Evolutionary conservation across 148 eudicot genomes (phyloP), one percentile per base, ranked within the genome.

Genomic region (Camellia lanceoleosa): DNA sequence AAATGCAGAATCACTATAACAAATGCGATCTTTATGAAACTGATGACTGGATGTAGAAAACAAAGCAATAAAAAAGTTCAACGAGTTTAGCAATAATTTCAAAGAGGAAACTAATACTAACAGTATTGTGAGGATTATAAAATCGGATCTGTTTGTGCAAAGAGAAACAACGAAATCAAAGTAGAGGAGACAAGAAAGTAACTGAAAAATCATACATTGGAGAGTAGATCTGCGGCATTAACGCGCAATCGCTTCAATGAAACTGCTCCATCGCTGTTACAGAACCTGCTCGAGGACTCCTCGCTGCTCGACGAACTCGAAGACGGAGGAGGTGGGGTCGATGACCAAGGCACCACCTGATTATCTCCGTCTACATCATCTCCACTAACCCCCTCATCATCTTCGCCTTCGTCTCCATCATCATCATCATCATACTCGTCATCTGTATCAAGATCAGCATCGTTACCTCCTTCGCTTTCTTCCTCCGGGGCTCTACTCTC

Each of bases 301-400:
- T 70, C 80, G 54, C 80, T 79, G 69, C 78, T 71, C 3, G 87
- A 86, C n/a, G 73, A 75, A 73, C 83, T 82, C 18, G 72, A 80
- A 15, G 77, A 66, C 73, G 82, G 82, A 43, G 83, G 85, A 2
- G 85, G 84, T 19, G 89, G 66, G 72, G 86, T 61, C 3, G 82
- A 75, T 4, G 88, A 85, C 89, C 82, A 83, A 69, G 91, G 89
- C 60, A 89, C 91, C 4, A 89, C 89, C 84, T 87, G 89, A 83
- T 73, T 85, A 38, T 87, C 91, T 51, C 79, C 86, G 0, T 49
- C 80, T n/a, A 73, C 86, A 42, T 71, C 83, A 11, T 78, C 78
- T 7, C 12, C 78, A 43, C 78, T 43, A 62, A 44, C 55, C 44
- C 55, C 76, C 38, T 69, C 55, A 2, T 73, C 64, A 0, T 16